Percentiles rank a stretch among this genome's conserved stretches.
phyloP scores from a whole-genome alignment of 2,329 filamentous ascomycete species.

The Ophiocordyceps polyrhachis-furcata region DNA sequence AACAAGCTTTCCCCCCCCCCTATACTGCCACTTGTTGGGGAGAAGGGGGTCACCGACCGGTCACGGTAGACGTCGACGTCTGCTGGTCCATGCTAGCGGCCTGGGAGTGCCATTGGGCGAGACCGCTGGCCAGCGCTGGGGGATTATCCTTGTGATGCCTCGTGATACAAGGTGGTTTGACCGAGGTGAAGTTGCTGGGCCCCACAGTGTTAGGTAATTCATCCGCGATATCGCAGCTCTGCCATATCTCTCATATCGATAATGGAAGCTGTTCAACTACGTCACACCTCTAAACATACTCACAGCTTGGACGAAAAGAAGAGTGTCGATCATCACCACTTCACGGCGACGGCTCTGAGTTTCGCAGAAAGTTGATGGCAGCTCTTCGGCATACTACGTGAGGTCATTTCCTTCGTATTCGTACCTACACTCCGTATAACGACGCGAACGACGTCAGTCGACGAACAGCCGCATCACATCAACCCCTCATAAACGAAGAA shows the following conservation, averaged over 20 bases:
- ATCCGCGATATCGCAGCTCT: background rate
- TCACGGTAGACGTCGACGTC: slow-evolving; percentile 1
- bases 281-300: too few species aligned
- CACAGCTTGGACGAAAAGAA: too few species aligned
- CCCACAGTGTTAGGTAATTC: background rate
- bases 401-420: too few species aligned
- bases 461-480: background rate
- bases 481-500: background rate
- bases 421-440: background rate
- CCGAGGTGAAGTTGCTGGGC: background rate
- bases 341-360: too few species aligned
- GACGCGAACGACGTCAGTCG: background rate
- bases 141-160: background rate
- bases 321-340: too few species aligned
- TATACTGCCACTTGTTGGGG: background rate
- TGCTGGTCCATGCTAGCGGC: slow-evolving; percentile 1
- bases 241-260: background rate
- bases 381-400: too few species aligned
- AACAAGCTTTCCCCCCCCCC: too few species aligned
- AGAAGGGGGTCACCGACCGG: background rate
- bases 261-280: background rate
- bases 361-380: too few species aligned
- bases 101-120: background rate
- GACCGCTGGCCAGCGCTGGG: background rate
- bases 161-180: background rate